Percentiles rank a stretch among this genome's conserved stretches.
Evolutionary conservation across 768 basidiomycete species (phyloP).

Genomic region (Sporobolomyces roseus): DNA sequence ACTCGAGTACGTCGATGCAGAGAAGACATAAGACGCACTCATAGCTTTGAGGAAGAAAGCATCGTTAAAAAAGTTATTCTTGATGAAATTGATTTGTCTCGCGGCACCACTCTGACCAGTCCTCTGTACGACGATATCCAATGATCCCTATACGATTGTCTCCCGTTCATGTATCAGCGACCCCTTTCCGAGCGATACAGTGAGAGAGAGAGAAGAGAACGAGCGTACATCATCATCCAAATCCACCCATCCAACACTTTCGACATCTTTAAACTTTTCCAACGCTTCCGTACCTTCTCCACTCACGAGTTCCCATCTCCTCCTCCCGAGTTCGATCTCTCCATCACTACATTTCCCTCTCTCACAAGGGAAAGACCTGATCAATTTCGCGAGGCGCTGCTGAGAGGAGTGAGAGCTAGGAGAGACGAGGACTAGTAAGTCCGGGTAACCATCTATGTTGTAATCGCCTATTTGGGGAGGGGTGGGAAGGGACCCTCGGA

Average conservation of each 20-base stretch:
- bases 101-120: conserved; percentile 58
- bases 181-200: not conserved
- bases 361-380: conserved; percentile 48
- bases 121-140: conserved; percentile 89
- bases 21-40: conserved; percentile 55
- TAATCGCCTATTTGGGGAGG: conserved; percentile 80
- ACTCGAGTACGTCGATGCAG: not conserved
- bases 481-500: conserved; percentile 65
- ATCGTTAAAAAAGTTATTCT: conserved; percentile 97
- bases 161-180: too few relatives aligned
- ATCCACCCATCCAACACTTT: conserved; percentile 75
- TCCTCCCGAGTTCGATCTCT: conserved; percentile 51
- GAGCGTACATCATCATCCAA: conserved; percentile 84
- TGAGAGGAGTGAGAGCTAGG: conserved; percentile 19
- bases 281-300: conserved; percentile 54
- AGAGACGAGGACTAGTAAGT: conserved; percentile 56
- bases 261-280: conserved; percentile 68
- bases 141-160: too few relatives aligned
- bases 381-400: conserved; percentile 45
- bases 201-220: not conserved
- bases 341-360: conserved; percentile 31
- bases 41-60: conserved; percentile 98
- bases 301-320: conserved; percentile 61
- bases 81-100: conserved; percentile 64
- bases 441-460: conserved; percentile 91